Evolutionary conservation across 2,329 filamentous ascomycete species (phyloP).

Genomic region (Chaetomium strumarium): DNA sequence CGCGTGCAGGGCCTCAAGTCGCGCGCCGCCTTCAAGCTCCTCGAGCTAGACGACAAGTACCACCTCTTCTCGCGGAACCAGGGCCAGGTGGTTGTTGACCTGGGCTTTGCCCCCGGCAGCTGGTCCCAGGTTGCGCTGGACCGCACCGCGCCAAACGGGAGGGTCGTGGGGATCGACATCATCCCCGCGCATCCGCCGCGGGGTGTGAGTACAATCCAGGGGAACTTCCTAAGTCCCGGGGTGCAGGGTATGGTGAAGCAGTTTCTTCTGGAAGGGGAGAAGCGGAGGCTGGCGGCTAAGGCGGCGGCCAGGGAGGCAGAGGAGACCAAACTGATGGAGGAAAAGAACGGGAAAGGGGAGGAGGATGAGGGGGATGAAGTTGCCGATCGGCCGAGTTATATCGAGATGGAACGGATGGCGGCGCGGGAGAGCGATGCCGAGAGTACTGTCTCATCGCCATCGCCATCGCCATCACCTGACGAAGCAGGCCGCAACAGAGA

Average conservation of each 20-base stretch:
- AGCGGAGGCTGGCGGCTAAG: conserved; percentile 16
- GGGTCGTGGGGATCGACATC: conserved; percentile 86
- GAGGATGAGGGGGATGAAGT: conserved; percentile 19
- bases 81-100: conserved; percentile 82
- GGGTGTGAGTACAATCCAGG: conserved; percentile 91
- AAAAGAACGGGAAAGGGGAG: conserved; percentile 19
- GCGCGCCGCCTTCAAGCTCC: conserved; percentile 85
- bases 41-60: conserved; percentile 85
- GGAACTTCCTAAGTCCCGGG: conserved; percentile 73
- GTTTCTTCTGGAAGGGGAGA: conserved; percentile 53
- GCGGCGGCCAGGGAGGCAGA: conserved; percentile 15
- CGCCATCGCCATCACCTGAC: not conserved
- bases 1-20: conserved; percentile 78
- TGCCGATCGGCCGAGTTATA: conserved; percentile 50
- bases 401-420: conserved; percentile 54
- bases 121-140: conserved; percentile 79
- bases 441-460: not conserved
- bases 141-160: conserved; percentile 67
- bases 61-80: conserved; percentile 59
- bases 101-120: conserved; percentile 74
- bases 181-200: conserved; percentile 86
- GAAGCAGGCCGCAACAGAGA: conserved; percentile 3
- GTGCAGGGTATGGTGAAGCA: conserved; percentile 73
- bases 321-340: conserved; percentile 10
- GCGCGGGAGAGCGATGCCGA: conserved; percentile 23